A percentile compares a stretch with the other conserved stretches of the same genome.
Conservation (phyloP, 1,284 basidiomycete species). For the Hypsizygus ulmarius region DNA sequence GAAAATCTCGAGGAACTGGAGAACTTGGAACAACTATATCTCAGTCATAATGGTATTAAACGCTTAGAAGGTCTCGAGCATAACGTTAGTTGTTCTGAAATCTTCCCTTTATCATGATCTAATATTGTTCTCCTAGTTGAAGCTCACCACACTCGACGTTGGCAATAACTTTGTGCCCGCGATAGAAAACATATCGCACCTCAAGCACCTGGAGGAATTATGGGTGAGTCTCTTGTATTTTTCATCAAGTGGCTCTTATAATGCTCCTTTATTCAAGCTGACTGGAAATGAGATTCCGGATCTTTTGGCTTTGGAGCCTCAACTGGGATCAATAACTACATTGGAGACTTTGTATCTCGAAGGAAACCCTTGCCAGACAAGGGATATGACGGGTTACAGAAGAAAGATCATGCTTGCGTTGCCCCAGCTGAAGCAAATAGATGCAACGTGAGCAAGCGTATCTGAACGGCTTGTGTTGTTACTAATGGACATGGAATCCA, state of each 20-base stretch:
- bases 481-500: not conserved
- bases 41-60: constrained; percentile 91
- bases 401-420: constrained; percentile 88
- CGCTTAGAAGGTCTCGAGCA: constrained; percentile 84
- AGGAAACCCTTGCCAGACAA: constrained; percentile 86
- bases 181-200: constrained; percentile 81
- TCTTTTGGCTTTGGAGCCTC: constrained; percentile 64
- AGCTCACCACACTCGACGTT: constrained; percentile 85
- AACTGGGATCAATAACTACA: constrained; percentile 66
- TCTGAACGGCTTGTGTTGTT: not conserved
- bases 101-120: constrained; percentile 3
- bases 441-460: constrained; percentile 77
- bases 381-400: constrained; percentile 79
- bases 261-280: constrained; percentile 49
- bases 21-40: constrained; percentile 86
- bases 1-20: constrained; percentile 74
- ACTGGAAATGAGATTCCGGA: constrained; percentile 84
- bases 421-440: constrained; percentile 90
- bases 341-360: constrained; percentile 94
- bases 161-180: constrained; percentile 81
- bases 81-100: constrained; percentile 53
- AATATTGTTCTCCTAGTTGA: constrained; percentile 42
- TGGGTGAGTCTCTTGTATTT: constrained; percentile 65
- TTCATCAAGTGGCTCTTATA: not conserved
- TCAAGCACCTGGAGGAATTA: constrained; percentile 81